Conservation (phyloP, 2,329 filamentous ascomycete species). For the Decorospora gaudefroyi region DNA sequence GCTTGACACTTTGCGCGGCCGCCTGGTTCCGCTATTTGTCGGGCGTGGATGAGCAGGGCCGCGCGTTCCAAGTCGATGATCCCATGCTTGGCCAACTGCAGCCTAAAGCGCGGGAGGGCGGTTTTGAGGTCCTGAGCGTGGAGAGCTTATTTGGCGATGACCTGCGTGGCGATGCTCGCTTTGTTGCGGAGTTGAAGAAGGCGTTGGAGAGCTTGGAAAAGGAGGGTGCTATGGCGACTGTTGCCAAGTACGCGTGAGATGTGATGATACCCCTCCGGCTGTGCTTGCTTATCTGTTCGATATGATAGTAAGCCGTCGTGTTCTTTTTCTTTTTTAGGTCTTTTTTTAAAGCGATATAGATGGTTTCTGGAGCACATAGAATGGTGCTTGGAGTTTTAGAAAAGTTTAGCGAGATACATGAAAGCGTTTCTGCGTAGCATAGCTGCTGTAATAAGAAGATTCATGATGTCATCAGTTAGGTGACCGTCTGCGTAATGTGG, state of each 20-base stretch:
- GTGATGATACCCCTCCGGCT: conserved; percentile 1
- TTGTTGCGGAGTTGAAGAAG: conserved; percentile 31
- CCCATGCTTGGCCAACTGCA: conserved; percentile 36
- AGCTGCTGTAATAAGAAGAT: no score
- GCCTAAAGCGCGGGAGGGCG: conserved; percentile 24
- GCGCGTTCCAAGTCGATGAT: conserved; percentile 30
- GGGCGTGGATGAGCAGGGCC: conserved; percentile 31
- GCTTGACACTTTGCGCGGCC: conserved; percentile 32
- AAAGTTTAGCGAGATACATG: no score
- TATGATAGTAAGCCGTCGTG: no score
- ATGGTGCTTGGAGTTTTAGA: no score
- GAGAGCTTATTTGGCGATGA: conserved; percentile 35
- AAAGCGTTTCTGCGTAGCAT: no score
- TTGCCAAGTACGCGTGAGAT: conserved; percentile 27
- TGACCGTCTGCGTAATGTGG: no score
- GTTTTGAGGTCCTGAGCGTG: conserved; percentile 21
- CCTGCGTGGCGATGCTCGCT: conserved; percentile 33
- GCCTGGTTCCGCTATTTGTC: conserved; percentile 39
- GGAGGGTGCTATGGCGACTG: conserved; percentile 28
- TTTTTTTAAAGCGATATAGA: no score
- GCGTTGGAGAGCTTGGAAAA: conserved; percentile 28
- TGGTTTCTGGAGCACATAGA: no score
- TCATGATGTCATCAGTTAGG: no score
- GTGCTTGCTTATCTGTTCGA: no score
- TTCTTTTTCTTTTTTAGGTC: no score